These are phyloP conservation scores for Lasiodiplodia sp. DNA, from an alignment of 2,329 filamentous ascomycete genomes.

Conservation along the genomic window DNA sequence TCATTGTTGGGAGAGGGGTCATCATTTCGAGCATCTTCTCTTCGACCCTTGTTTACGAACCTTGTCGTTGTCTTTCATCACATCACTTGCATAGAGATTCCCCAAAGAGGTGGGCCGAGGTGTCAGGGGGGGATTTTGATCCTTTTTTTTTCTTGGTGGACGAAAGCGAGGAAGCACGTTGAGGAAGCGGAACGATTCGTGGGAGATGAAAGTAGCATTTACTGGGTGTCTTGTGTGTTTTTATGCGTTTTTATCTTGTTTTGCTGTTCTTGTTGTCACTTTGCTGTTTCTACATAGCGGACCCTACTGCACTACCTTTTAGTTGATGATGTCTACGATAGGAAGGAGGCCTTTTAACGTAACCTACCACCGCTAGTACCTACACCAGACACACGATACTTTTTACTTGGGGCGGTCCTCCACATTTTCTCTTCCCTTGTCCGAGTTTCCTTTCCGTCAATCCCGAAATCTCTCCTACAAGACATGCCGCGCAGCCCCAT, in stretches of 20 bases:
- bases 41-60: conserved; percentile 8
- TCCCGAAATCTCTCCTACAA: neutral
- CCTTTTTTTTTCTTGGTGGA: conserved; percentile 14
- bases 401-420: neutral
- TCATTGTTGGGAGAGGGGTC: conserved; percentile 22
- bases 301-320: conserved; percentile 23
- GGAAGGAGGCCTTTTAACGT: conserved; percentile 26
- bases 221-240: conserved; percentile 23
- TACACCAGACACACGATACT: conserved; percentile 22
- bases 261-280: conserved; percentile 1
- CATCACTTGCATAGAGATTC: conserved; percentile 28
- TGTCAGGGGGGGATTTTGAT: conserved; percentile 11
- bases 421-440: neutral
- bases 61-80: conserved; percentile 11
- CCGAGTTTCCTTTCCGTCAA: neutral
- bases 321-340: conserved; percentile 29
- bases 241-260: conserved; percentile 6
- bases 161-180: conserved; percentile 1
- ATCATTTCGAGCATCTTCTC: conserved; percentile 18
- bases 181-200: neutral
- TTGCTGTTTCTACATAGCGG: conserved; percentile 22
- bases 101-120: conserved; percentile 25
- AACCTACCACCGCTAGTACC: conserved; percentile 23
- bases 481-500: neutral
- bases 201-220: conserved; percentile 24